Conservation (phyloP, 495 filamentous ascomycete species). For the Astrocystis sublimbata region DNA sequence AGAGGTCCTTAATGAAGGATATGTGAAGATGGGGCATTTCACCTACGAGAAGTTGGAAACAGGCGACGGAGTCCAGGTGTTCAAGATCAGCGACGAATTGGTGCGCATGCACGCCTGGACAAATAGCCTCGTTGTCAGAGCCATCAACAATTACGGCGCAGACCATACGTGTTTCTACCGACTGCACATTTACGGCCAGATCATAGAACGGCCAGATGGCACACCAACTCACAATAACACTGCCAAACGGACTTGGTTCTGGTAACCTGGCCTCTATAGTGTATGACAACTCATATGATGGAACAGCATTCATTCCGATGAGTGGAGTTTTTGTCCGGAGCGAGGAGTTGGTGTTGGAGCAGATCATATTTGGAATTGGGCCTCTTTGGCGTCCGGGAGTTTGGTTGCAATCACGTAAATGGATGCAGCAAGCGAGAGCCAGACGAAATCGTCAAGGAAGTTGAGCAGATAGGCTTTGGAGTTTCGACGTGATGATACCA, state of each 20-base stretch:
- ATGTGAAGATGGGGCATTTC: constrained; percentile 55
- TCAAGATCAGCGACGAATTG: constrained; percentile 48
- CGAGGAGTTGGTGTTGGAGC: not conserved
- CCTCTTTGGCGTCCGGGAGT: not conserved
- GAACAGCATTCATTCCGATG: not conserved
- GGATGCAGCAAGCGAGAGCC: not conserved
- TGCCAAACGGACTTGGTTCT: not conserved
- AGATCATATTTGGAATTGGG: not conserved
- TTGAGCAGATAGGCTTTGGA: constrained; percentile 3
- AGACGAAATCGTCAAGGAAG: not conserved
- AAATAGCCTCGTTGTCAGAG: constrained; percentile 50
- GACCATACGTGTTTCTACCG: constrained; percentile 66
- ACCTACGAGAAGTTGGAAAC: constrained; percentile 47
- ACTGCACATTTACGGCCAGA: constrained; percentile 55
- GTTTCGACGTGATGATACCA: constrained; percentile 19
- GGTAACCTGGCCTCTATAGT: not conserved
- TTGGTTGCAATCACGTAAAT: not conserved
- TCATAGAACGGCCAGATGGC: constrained; percentile 19
- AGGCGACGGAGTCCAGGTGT: constrained; percentile 51
- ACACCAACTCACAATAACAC: not conserved
- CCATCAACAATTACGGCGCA: constrained; percentile 54
- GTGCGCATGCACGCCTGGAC: constrained; percentile 35
- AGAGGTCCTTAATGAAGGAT: constrained; percentile 32
- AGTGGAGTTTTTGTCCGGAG: not conserved
- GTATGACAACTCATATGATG: not conserved